phyloP scores from a whole-genome alignment of 2,329 filamentous ascomycete genomes.

The Bipolaris victoriae region DNA sequence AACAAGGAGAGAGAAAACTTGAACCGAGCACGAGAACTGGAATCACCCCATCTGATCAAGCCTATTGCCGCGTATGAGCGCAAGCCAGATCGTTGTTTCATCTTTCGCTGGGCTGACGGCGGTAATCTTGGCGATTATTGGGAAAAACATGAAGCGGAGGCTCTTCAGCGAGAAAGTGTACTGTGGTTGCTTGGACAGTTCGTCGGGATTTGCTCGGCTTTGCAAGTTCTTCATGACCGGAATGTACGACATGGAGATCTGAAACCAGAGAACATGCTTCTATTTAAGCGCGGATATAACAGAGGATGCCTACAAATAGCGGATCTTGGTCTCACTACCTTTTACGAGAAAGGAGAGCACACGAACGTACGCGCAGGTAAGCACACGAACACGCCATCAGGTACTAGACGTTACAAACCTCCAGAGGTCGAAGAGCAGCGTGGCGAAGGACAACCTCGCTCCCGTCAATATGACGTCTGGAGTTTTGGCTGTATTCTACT shows the following conservation, averaged over 20 bases:
- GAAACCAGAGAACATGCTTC: not conserved
- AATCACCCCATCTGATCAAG: not conserved
- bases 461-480: not conserved
- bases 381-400: not conserved
- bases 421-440: not conserved
- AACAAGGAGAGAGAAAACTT: too few species aligned
- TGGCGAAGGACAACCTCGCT: not conserved
- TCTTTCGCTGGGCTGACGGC: not conserved
- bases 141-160: not conserved
- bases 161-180: not conserved
- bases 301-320: not conserved
- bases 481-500: not conserved
- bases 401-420: not conserved
- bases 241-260: not conserved
- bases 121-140: not conserved
- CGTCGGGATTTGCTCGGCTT: not conserved
- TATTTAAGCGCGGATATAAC: not conserved
- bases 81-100: not conserved
- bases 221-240: not conserved
- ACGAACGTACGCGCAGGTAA: not conserved
- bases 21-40: too few species aligned
- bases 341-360: not conserved
- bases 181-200: not conserved
- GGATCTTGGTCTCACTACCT: not conserved
- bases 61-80: not conserved